Evolutionary conservation across 108 stramenopile genomes (phyloP), one percentile per base, ranked within the genome.

Genomic region (Poteriospumella lacustris): DNA sequence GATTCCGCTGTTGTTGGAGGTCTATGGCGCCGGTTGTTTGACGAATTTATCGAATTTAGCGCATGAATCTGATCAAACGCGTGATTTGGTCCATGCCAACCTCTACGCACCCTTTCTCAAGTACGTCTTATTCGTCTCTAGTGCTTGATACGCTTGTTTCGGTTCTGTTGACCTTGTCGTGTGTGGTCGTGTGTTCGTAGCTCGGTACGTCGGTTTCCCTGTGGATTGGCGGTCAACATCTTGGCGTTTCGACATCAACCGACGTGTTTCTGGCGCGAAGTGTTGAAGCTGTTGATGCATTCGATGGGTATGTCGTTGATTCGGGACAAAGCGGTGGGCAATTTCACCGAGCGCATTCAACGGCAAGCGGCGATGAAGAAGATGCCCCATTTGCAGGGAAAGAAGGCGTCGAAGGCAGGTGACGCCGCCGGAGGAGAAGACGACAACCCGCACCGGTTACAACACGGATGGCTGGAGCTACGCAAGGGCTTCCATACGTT

Each of bases 1-100:
- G n/a, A 58, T 96, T 12, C 95, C 97, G 0, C 68, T 95, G 34
- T 70, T 98, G 44, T 85, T 92, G 76, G 93, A 96, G 42, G 89
- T 97, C n/a, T 98, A 95, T 81, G 97, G 97, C 34, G 92, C 72
- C 28, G 84, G 84, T 26, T 81, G 81, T 34, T 68, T 83, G 26
- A 29, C 44, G n/a, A 79, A 84, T 47, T 58, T 86, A 31, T 82
- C 80, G 15, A 31, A 70, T 12, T 72, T 85, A 19, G 85, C 84
- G 0, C 41, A 28, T 2, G 82, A 84, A 38, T 82, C 81, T 28
- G 85, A 86, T 62, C 81, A 85, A 19, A 47, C 80, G 56, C 1
- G 77, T 19, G 56, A 31, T 38, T 77, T 81, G 41, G 78, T 86
- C 29, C 76, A 72, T 52, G 40, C 29, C 5, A 75, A 77, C 43